phyloP scores from a whole-genome alignment of 1,284 basidiomycete genomes.

The Gomphus sp. region DNA sequence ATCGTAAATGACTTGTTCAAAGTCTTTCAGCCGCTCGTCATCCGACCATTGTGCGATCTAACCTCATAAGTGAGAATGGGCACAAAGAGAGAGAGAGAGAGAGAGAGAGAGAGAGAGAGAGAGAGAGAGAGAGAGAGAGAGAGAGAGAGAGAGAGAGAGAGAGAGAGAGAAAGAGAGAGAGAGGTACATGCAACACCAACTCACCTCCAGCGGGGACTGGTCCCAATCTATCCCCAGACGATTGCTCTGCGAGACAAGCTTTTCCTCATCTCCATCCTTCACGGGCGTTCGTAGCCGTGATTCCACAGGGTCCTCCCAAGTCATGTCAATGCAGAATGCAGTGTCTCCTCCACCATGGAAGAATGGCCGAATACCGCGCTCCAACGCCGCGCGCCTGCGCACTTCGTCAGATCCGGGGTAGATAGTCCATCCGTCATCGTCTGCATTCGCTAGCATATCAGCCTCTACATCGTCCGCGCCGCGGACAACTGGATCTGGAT shows the following conservation, averaged over 20 bases:
- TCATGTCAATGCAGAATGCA: constrained; percentile 23
- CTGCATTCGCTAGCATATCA: constrained; percentile 33
- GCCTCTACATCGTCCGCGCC: constrained; percentile 28
- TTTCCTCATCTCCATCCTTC: constrained; percentile 7
- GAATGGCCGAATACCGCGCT: constrained; percentile 25
- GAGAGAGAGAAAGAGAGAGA: background rate
- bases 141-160: background rate
- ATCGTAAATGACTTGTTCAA: constrained; percentile 26
- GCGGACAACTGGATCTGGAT: constrained; percentile 18
- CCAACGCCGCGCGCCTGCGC: constrained; percentile 23
- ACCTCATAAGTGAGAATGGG: background rate
- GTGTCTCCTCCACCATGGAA: constrained; percentile 27
- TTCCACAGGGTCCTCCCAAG: constrained; percentile 7
- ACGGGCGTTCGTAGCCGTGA: constrained; percentile 11
- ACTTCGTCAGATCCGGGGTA: constrained; percentile 22
- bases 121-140: background rate
- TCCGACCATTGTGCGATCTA: constrained; percentile 24
- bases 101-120: too few relatives aligned
- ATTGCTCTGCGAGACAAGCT: constrained; percentile 6
- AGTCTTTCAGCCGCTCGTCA: constrained; percentile 20
- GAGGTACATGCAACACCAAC: background rate
- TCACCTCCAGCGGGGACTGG: constrained; percentile 22
- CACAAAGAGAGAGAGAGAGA: background rate
- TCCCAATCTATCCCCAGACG: constrained; percentile 19
- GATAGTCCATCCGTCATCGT: constrained; percentile 25